Base-by-base conservation (phyloP, 768 basidiomycete species). In the Vararia minispora region DNA sequence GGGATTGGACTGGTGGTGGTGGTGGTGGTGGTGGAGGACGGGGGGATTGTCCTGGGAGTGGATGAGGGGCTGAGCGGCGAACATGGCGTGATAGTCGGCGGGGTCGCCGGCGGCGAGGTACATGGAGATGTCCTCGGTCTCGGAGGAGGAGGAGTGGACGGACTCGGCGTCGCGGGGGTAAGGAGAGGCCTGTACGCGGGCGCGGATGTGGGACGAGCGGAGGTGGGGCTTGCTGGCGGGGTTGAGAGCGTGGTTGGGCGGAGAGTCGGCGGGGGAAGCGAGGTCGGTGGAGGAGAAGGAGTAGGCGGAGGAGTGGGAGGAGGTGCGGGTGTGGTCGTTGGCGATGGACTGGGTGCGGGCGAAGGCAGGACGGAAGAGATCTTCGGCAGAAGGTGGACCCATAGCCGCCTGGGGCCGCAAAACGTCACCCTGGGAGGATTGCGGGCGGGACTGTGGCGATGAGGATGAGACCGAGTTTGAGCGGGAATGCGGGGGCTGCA, bases 61-160 rank as follows among this genome's bases (percentile, higher is more conserved):
- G 45, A 45, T 67, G 58, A 44, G 58, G 63, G 54, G 50, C 57
- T 57, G 64, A 35, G 70, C 59, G 48, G 49, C 49, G 54, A 73
- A 87, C 69, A 87, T 78, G 49, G 66, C 55, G 52, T 75, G 67
- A 56, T 86, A 85, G 40, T 84, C 79, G 39, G 72, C 81, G 36
- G 69, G 58, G 17, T 68, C 52, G 8, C 65, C 52, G 41, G 66
- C 64, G 31, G 65, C 62, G 40, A 86, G 69, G 60, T 74, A 87
- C 76, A 86, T 77, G 48, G 81, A 68, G 45, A 87, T 69, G 56
- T 89, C 86, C 49, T 90, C 87, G n/a, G 85, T 79, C 63, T 89
- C 87, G 61, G 78, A 81, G 38, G 83, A 86, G 29, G 84, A 87
- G 9, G 85, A 87, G 52, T 88, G 83, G 45, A 87, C 81, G 54